Conservation (phyloP, 352 stramenopile genomes). For the Phytopythium aichiense region DNA sequence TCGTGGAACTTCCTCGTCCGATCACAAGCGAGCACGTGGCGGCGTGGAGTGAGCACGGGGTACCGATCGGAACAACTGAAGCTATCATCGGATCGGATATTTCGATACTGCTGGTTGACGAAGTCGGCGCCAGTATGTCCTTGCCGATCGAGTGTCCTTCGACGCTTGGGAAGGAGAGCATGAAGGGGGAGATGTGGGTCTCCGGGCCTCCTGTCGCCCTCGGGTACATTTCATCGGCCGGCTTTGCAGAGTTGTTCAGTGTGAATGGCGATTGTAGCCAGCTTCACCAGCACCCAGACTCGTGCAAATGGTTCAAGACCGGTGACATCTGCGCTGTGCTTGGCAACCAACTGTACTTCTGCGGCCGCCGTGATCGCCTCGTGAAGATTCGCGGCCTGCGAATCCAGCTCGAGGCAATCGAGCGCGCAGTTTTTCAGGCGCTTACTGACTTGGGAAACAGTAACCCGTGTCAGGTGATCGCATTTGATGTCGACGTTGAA, state of each 20-base stretch:
- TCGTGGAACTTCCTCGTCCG: conserved; percentile 26
- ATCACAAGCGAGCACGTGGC: conserved; percentile 11
- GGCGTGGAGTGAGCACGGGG: conserved; percentile 28
- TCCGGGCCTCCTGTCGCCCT: conserved; percentile 24
- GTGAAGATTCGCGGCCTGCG: conserved; percentile 57
- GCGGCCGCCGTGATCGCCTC: conserved; percentile 36
- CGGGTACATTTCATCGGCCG: conserved; percentile 25
- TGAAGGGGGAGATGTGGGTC: conserved; percentile 33
- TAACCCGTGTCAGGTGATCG: conserved; percentile 11
- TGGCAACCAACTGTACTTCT: conserved; percentile 30
- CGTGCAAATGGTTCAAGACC: conserved; percentile 26
- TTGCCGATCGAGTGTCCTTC: conserved; percentile 8
- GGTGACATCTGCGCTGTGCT: conserved; percentile 40
- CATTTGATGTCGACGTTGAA: conserved; percentile 13
- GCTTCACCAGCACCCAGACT: not conserved
- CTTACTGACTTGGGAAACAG: conserved; percentile 6
- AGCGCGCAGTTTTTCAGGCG: conserved; percentile 21
- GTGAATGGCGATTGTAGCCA: not conserved
- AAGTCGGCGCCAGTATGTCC: conserved; percentile 5
- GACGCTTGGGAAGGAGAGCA: not conserved
- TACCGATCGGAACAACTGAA: conserved; percentile 35
- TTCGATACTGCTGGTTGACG: conserved; percentile 20
- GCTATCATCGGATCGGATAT: conserved; percentile 24
- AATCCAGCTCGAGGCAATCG: conserved; percentile 47
- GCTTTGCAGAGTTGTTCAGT: not conserved